Evolutionary conservation across 2,329 filamentous ascomycete genomes (phyloP).

Genomic region (Diplocarpon rosae): DNA sequence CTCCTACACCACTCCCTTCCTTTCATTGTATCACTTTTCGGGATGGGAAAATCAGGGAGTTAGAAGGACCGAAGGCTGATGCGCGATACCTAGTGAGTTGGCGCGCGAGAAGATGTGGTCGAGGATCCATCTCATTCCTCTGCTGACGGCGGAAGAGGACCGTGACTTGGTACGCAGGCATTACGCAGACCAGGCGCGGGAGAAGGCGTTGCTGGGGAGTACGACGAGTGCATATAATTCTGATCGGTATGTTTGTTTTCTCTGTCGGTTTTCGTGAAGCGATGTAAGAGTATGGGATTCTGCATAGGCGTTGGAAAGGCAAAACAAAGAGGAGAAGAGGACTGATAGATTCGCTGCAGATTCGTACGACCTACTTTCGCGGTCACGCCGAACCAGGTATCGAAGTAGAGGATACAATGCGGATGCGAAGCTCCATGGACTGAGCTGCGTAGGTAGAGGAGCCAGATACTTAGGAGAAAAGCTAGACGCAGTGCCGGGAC

Average conservation of each 20-base stretch:
- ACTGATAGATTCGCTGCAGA: conserved; percentile 33
- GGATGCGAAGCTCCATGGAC: not conserved
- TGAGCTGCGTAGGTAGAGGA: no score
- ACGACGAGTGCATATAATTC: conserved; percentile 79
- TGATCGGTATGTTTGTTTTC: conserved; percentile 54
- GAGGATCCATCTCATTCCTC: conserved; percentile 84
- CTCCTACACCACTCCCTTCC: not conserved
- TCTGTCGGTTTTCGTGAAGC: not conserved
- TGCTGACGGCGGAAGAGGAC: conserved; percentile 94
- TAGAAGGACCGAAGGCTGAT: not conserved
- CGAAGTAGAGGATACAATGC: conserved; percentile 14
- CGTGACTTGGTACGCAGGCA: conserved; percentile 84
- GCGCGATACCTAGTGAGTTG: conserved; percentile 55
- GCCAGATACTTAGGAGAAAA: not conserved
- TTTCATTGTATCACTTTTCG: not conserved
- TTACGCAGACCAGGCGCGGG: conserved; percentile 75
- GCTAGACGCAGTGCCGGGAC: not conserved
- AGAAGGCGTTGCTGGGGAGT: conserved; percentile 80
- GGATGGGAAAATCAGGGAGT: not conserved
- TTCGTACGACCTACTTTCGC: conserved; percentile 75
- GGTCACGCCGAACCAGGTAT: conserved; percentile 44
- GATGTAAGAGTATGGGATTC: not conserved
- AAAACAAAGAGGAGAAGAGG: not conserved
- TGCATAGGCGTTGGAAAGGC: not conserved
- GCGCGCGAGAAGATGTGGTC: conserved; percentile 98